These are phyloP conservation scores for Ceratocystis cubensis DNA, from an alignment of 2,329 filamentous ascomycete genomes.

Conservation along the genomic window DNA sequence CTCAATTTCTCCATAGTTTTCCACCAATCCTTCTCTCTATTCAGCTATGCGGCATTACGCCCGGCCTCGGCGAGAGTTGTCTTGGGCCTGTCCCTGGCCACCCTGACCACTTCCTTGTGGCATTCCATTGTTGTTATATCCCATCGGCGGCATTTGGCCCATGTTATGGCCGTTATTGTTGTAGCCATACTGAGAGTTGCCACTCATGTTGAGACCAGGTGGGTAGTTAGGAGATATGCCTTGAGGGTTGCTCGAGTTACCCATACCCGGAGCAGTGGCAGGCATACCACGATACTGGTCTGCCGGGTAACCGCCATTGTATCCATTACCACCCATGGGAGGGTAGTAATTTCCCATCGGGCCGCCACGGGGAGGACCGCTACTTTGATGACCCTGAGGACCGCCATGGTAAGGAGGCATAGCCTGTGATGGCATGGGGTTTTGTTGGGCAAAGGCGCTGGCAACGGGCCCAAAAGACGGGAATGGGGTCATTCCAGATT, in stretches of 20 bases:
- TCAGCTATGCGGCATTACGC: neutral
- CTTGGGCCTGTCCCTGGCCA: slow-evolving; percentile 19
- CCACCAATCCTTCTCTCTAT: neutral
- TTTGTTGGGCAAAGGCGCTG: slow-evolving; percentile 39
- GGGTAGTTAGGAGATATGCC: slow-evolving; percentile 31
- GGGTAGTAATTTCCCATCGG: slow-evolving; percentile 47
- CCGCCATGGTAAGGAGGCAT: slow-evolving; percentile 41
- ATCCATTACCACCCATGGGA: slow-evolving; percentile 29
- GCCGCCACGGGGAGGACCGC: slow-evolving; percentile 42
- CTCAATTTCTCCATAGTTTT: too few relatives aligned
- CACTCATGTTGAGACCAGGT: slow-evolving; percentile 38
- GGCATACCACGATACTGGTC: slow-evolving; percentile 45
- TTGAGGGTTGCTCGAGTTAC: slow-evolving; percentile 40
- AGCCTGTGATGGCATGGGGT: slow-evolving; percentile 33
- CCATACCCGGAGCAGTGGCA: slow-evolving; percentile 31
- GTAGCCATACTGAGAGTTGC: slow-evolving; percentile 28
- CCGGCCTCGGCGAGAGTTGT: slow-evolving; percentile 11
- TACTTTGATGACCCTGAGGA: slow-evolving; percentile 43
- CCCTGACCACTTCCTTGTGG: slow-evolving; percentile 34
- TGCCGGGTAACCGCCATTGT: slow-evolving; percentile 38
- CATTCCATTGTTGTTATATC: slow-evolving; percentile 25
- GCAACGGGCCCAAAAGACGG: slow-evolving; percentile 39
- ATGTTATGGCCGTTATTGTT: slow-evolving; percentile 37
- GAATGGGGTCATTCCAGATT: slow-evolving; percentile 34
- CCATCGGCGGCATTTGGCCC: slow-evolving; percentile 38